Base-by-base conservation (phyloP, 345 rosid genomes). In the Hirschfeldia incana region DNA sequence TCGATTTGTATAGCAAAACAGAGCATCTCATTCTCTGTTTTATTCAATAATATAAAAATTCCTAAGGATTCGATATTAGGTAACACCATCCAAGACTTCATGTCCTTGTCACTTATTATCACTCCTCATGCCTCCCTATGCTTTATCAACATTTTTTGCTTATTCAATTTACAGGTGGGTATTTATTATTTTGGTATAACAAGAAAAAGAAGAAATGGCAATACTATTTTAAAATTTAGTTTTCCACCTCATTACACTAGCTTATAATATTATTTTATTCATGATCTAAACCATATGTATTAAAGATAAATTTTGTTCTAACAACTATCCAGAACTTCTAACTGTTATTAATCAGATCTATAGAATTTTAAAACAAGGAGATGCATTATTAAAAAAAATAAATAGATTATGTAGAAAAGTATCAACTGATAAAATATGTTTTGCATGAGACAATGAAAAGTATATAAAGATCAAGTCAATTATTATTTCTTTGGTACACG, bases 11-110 rank as follows among this genome's bases (percentile, higher is more conserved):
- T n/a, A n/a, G n/a, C n/a, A n/a, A n/a, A n/a, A n/a, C n/a, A n/a
- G n/a, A n/a, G n/a, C n/a, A n/a, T n/a, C n/a, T n/a, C n/a, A n/a
- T n/a, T n/a, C n/a, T n/a, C n/a, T n/a, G n/a, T n/a, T n/a, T n/a
- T n/a, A n/a, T n/a, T n/a, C n/a, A n/a, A n/a, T n/a, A n/a, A n/a
- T n/a, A n/a, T n/a, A n/a, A n/a, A n/a, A n/a, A n/a, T n/a, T n/a
- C n/a, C n/a, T n/a, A n/a, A n/a, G n/a, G n/a, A n/a, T n/a, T n/a
- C n/a, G n/a, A n/a, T n/a, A n/a, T n/a, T n/a, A n/a, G n/a, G n/a
- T n/a, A n/a, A 62, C 79, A 80, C 83, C 79, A 76, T 70, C 83
- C 83, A 80, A 74, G 60, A 57, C 76, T 32, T 32, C 49, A 39
- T 70, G 68, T 70, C 79, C 4, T 80, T 79, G 9, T 71, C 77